Conservation (phyloP, 2,329 filamentous ascomycete species). For the Colletotrichum karsti region DNA sequence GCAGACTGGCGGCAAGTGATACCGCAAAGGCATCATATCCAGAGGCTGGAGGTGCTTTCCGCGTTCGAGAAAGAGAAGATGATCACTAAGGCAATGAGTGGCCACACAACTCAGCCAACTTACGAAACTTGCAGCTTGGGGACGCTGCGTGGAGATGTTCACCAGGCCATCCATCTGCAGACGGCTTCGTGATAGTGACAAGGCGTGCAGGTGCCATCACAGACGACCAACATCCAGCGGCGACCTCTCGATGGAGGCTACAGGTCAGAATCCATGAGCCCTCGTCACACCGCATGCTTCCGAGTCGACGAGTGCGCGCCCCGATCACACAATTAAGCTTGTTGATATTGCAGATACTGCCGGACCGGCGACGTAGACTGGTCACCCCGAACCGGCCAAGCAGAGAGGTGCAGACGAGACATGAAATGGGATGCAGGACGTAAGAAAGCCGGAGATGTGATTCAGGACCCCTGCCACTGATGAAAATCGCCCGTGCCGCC, state of each 20-base stretch:
- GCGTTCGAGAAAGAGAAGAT: background rate
- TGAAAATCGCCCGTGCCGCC: slow-evolving; percentile 18
- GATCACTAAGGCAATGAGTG: background rate
- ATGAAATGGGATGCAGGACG: background rate
- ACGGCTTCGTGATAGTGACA: slow-evolving; percentile 19
- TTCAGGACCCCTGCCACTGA: slow-evolving; percentile 1
- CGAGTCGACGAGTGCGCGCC: background rate
- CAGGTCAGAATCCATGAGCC: background rate
- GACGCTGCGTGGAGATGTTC: too few species aligned
- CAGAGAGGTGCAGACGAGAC: too few species aligned
- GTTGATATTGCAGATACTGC: slow-evolving; percentile 18
- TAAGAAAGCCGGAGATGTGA: background rate
- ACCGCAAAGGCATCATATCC: slow-evolving; percentile 15
- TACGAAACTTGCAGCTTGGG: too few species aligned
- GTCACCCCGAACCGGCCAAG: too few species aligned
- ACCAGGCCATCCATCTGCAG: background rate
- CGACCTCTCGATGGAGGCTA: background rate
- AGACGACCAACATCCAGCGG: background rate
- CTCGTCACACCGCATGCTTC: slow-evolving; percentile 17
- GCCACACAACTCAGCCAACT: too few species aligned
- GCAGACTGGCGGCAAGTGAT: slow-evolving; percentile 12
- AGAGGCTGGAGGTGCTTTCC: background rate
- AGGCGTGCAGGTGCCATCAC: slow-evolving; percentile 4
- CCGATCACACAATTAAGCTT: slow-evolving; percentile 12
- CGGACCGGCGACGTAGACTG: background rate